These are phyloP conservation scores for Sparassis latifolia DNA, from an alignment of 1,284 basidiomycete genomes.

Conservation along the genomic window DNA sequence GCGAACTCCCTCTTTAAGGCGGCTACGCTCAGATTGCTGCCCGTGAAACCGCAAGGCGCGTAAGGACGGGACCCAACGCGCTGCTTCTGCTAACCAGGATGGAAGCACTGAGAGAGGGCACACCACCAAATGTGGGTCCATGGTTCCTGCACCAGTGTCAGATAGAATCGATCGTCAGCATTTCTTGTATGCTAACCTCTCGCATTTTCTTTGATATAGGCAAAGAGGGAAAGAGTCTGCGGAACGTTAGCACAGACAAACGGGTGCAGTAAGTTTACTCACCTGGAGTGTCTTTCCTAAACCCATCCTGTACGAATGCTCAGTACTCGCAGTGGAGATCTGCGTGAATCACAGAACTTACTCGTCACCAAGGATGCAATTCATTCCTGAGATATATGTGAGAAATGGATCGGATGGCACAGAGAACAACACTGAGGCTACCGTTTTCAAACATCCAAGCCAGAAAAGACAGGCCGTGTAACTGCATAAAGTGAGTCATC, in stretches of 20 bases:
- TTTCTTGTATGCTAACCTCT: constrained; percentile 17
- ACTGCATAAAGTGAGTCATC: constrained; percentile 33
- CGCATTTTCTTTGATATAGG: constrained; percentile 42
- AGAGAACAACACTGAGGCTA: constrained; percentile 8
- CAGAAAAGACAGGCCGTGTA: constrained; percentile 48
- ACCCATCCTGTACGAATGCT: constrained; percentile 41
- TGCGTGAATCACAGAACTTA: constrained; percentile 21
- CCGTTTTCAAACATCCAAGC: constrained; percentile 53
- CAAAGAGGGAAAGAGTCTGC: constrained; percentile 54
- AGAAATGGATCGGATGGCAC: neutral
- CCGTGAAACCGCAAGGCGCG: constrained; percentile 47
- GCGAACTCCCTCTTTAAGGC: constrained; percentile 34
- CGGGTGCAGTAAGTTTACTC: neutral
- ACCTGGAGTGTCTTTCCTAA: constrained; percentile 61
- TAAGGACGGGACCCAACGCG: constrained; percentile 50
- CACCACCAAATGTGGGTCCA: constrained; percentile 50
- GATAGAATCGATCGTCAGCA: too few species aligned
- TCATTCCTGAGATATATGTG: constrained; percentile 36
- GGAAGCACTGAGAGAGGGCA: constrained; percentile 58
- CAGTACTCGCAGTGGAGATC: neutral
- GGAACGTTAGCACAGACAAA: neutral
- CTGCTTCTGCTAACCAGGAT: constrained; percentile 49
- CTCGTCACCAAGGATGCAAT: constrained; percentile 56
- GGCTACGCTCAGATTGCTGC: constrained; percentile 37
- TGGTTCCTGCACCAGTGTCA: constrained; percentile 13